These are phyloP conservation scores for Cercospora zeae-maydis DNA, from an alignment of 2,329 filamentous ascomycete genomes.

Conservation along the genomic window DNA sequence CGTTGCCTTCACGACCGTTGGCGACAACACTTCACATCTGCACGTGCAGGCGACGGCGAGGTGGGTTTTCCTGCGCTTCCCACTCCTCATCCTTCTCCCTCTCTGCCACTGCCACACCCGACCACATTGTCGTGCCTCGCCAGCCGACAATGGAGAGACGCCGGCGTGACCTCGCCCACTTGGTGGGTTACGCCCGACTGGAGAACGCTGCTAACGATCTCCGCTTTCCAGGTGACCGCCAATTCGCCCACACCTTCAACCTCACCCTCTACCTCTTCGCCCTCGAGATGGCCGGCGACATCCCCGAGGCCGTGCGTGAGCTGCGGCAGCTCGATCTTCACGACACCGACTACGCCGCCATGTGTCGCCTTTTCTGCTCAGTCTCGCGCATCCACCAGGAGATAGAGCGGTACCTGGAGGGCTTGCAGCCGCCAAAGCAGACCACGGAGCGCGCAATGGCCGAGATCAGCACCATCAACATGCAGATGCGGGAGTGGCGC, in stretches of 20 bases:
- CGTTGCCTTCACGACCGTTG: not conserved
- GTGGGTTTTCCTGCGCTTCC: not conserved
- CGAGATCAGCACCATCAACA: not conserved
- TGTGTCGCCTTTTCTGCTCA: not conserved
- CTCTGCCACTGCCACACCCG: not conserved
- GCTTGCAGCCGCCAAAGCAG: not conserved
- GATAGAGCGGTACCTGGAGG: not conserved
- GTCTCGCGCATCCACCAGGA: not conserved
- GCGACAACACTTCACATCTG: not conserved
- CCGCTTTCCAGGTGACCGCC: not conserved
- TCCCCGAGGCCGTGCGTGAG: not conserved
- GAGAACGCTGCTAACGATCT: not conserved
- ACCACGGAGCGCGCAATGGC: not conserved
- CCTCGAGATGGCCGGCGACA: conserved; percentile 1
- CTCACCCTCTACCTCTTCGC: not conserved
- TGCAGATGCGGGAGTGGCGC: not conserved
- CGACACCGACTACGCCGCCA: not conserved
- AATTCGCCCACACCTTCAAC: not conserved
- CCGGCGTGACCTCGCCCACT: not conserved
- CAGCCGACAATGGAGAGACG: not conserved
- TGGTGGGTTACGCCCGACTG: not conserved
- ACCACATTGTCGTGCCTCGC: not conserved
- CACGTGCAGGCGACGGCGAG: not conserved
- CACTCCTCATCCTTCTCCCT: not conserved
- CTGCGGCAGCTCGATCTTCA: not conserved